Base-by-base conservation (phyloP, 208 protist species). In the Leishmania martiniquensis region DNA sequence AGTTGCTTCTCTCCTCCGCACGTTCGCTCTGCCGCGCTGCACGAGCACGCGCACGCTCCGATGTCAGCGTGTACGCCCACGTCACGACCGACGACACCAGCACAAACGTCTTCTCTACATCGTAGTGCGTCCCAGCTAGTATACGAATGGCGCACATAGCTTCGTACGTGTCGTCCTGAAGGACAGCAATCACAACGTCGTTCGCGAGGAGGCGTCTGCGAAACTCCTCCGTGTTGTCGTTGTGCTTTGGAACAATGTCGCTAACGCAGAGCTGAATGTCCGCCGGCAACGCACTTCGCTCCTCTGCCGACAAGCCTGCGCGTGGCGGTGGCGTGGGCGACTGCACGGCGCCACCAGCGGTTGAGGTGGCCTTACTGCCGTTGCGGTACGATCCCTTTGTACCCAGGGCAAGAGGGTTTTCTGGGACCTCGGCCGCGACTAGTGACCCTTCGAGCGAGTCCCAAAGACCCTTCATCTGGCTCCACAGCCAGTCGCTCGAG, bases 71-170 rank as follows among this genome's bases (percentile, higher is more conserved):
- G 79, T 95, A 86, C 15, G 92, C 82, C 94, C 95, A 98, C 57
- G 93, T 96, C 44, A 97, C 76, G 2, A 87, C 84, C 29, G 91
- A 97, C 1, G 94, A 97, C 15, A 98, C 90, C 32, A 98, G 84
- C 57, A 98, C 92, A 82, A 98, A 98, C 10, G 93, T 97, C 84
- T 98, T 98, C 72, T 97, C 91, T 47, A 96, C 93, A 47, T 97
- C 89, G 83, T 96, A 98, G 80, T 95, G 90, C 3, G 91, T 87
- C 47, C 90, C 88, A 9, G 83, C 72, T 6, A 98, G 82, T 15
- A 97, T 84, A 52, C 91, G 93, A 71, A 96, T 95, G 49, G 95
- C 89, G 52, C 88, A 94, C 77, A 90, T 93, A 1, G 94, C 90
- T 75, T 97, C 95, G 77, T 94, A 94, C 2, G 78, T 82, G 71